Conservation (phyloP, 768 basidiomycete genomes). For the Suillus ampliporus region DNA sequence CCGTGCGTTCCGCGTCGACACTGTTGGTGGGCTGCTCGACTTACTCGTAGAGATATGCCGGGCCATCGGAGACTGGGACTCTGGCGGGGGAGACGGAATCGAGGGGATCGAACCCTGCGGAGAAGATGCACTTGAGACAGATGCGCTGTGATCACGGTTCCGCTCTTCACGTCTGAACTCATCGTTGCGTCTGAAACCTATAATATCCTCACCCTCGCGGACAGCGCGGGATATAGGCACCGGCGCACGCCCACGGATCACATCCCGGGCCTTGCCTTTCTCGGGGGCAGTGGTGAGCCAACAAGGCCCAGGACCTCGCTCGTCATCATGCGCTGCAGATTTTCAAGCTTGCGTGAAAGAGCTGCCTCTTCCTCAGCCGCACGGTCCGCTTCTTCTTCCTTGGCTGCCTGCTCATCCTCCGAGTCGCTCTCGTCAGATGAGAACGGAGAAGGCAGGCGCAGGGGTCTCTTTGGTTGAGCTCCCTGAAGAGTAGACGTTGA, state of each 20-base stretch:
- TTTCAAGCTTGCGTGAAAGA: conserved; percentile 68
- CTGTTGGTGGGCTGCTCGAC: conserved; percentile 64
- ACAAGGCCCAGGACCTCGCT: conserved; percentile 77
- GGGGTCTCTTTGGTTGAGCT: conserved; percentile 42
- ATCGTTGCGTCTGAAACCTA: conserved; percentile 34
- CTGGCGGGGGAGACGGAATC: conserved; percentile 73
- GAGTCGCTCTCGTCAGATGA: conserved; percentile 67
- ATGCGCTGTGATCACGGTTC: conserved; percentile 66
- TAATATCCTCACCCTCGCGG: conserved; percentile 20
- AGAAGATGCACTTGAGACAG: conserved; percentile 75
- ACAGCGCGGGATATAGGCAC: conserved; percentile 19
- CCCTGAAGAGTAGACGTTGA: conserved; percentile 76
- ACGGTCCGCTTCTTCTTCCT: conserved; percentile 74
- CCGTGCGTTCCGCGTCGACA: conserved; percentile 60
- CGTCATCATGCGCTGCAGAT: conserved; percentile 75
- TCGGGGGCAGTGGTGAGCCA: conserved; percentile 36
- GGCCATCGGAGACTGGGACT: conserved; percentile 58
- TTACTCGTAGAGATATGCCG: conserved; percentile 58
- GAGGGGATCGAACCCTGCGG: conserved; percentile 82
- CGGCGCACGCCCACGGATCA: conserved; percentile 49
- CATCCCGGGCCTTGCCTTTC: conserved; percentile 45
- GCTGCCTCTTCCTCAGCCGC: conserved; percentile 70
- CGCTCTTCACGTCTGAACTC: conserved; percentile 48
- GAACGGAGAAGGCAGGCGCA: conserved; percentile 52
- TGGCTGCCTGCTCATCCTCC: conserved; percentile 54